Evolutionary conservation across 2,329 filamentous ascomycete genomes (phyloP).

Genomic region (Calycina herbarum): DNA sequence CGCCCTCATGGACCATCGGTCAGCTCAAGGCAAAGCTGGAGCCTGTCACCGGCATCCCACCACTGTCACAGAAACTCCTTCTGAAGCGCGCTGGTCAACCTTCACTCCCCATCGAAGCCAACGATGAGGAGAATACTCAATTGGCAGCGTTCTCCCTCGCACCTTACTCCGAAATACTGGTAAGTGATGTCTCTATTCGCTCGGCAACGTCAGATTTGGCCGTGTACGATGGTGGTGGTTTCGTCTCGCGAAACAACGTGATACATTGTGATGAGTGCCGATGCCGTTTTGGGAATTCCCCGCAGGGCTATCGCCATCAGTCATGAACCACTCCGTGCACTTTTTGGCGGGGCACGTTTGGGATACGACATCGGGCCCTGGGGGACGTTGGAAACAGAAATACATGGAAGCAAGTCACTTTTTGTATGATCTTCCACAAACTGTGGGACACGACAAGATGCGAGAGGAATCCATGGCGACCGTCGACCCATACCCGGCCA

Average conservation of each 20-base stretch:
- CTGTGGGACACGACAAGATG: not conserved
- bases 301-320: not conserved
- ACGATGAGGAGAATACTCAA: conserved; percentile 69
- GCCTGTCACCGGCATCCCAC: conserved; percentile 88
- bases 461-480: not conserved
- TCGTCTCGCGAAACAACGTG: conserved; percentile 15
- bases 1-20: conserved; percentile 85
- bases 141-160: conserved; percentile 66
- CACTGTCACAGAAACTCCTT: conserved; percentile 71
- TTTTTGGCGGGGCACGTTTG: conserved; percentile 7
- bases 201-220: not conserved
- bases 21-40: conserved; percentile 87
- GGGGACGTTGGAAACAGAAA: not conserved
- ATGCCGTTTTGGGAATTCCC: conserved; percentile 11
- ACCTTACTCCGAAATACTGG: conserved; percentile 76
- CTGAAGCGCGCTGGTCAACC: conserved; percentile 65
- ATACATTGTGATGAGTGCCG: conserved; percentile 10
- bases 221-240: conserved; percentile 5
- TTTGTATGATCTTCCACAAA: conserved; percentile 7
- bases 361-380: not conserved
- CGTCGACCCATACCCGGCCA: not conserved
- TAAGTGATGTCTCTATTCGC: conserved; percentile 50
- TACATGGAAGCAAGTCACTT: not conserved
- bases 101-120: conserved; percentile 64
- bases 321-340: conserved; percentile 7